Conservation (phyloP, 176 grass and related monocot genomes). For the Phyllostachys edulis region DNA sequence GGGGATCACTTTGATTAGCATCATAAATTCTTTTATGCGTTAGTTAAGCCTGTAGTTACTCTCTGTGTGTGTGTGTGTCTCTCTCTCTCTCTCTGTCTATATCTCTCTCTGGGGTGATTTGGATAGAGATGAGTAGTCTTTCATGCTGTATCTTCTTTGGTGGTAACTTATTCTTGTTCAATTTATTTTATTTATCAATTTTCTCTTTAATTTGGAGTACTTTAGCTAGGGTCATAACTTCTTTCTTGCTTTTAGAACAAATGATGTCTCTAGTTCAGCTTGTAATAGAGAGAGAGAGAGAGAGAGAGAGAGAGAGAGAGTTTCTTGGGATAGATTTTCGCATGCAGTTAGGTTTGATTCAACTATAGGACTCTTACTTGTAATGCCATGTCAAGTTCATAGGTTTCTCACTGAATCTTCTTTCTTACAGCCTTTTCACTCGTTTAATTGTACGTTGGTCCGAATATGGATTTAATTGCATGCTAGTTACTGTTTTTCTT, state of each 20-base stretch:
- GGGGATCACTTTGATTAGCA: background rate
- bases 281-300: background rate
- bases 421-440: background rate
- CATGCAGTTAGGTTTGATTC: conserved; percentile 14
- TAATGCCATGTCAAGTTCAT: conserved; percentile 17
- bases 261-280: background rate
- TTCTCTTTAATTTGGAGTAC: background rate
- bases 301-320: background rate
- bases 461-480: background rate
- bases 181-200: background rate
- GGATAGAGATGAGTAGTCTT: background rate
- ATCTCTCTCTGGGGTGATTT: background rate
- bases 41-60: background rate
- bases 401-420: background rate
- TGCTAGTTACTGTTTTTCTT: background rate
- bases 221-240: background rate
- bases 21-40: background rate
- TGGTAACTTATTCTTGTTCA: background rate
- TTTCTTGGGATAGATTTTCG: background rate
- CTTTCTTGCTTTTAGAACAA: background rate
- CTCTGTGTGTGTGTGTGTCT: no score
- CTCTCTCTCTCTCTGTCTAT: background rate
- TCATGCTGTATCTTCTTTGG: background rate
- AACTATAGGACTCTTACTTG: conserved; percentile 1
- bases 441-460: background rate